phyloP scores from a whole-genome alignment of 257 asterid species.

The Verbascum thapsus region DNA sequence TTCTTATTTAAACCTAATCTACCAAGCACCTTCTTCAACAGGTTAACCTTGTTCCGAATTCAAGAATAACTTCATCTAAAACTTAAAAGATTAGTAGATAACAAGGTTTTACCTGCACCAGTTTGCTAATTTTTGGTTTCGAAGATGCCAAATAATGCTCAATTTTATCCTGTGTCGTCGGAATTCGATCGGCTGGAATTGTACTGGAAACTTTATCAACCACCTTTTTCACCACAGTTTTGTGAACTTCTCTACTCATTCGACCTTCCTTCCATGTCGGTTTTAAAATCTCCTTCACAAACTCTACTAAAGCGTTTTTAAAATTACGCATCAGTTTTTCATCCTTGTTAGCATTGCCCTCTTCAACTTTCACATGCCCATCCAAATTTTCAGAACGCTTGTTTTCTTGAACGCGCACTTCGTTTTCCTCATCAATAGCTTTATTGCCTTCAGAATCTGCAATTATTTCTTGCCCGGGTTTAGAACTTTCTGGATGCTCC shows the following conservation, averaged over 20 bases:
- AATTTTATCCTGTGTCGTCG: constrained; percentile 73
- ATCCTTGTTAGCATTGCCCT: constrained; percentile 56
- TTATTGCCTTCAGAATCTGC: constrained; percentile 38
- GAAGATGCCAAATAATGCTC: constrained; percentile 76
- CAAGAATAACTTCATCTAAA: constrained; percentile 1
- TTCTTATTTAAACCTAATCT: neutral
- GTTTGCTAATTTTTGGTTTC: constrained; percentile 80
- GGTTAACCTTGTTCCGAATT: neutral
- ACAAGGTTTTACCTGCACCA: constrained; percentile 68
- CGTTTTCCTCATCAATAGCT: constrained; percentile 33
- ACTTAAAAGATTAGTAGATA: neutral
- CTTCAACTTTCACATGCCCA: constrained; percentile 55
- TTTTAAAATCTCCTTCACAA: constrained; percentile 84
- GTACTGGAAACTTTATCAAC: constrained; percentile 87
- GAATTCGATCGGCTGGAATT: constrained; percentile 67
- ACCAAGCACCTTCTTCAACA: constrained; percentile 2
- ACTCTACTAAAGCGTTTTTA: constrained; percentile 77
- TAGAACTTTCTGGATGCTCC: constrained; percentile 37
- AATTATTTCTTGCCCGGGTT: constrained; percentile 35
- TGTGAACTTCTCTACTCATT: constrained; percentile 93
- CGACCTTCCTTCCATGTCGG: constrained; percentile 94
- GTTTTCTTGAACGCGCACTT: constrained; percentile 41
- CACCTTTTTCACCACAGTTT: constrained; percentile 88
- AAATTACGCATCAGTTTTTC: constrained; percentile 79
- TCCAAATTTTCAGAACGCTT: constrained; percentile 41